Base-by-base conservation (phyloP, 192 early-diverging fungal genomes). In the Haplosporangium gracile region DNA sequence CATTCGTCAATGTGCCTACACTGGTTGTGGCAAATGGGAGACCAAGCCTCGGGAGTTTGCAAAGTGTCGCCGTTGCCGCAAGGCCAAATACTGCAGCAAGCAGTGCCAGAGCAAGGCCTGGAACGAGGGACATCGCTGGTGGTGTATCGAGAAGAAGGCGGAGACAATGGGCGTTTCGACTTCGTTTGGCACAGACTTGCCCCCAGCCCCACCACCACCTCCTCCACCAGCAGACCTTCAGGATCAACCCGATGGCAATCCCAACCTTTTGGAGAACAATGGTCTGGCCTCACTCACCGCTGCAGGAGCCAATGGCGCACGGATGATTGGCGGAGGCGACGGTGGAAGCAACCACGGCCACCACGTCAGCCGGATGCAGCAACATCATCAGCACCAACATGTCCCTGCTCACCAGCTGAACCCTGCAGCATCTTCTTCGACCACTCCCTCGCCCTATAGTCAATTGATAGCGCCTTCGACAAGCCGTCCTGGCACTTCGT, bases 41-140 rank as follows among this genome's bases (percentile, higher is more conserved):
- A 79, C 82, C 8, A 93, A 92, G 69, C 91, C 93, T 16, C 89
- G 95, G 75, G 93, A 97, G 89, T 96, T 97, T 90, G 92, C 94
- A 49, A 97, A 96, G 89, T 98, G 97, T 86, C 95, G 95, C 39
- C 87, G 95, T 70, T 98, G 97, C 88, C 92, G 96, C 75, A 95
- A 95, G 74, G 96, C 96, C 71, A 96, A 95, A 68, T 98, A 98
- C 83, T 98, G 97, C 84, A 94, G 94, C 77, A 95, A 95, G 79
- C 78, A 88, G 40, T 96, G 95, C 68, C 95, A 95, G 78, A 93
- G 92, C 73, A 92, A 91, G 68, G 94, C 95, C 8, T 96, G 95
- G 95, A 92, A 90, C 32, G 93, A 94, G 70, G 95, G 95, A 9
- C 95, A 96, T 81, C 90, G 95, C 55, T 92, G 93, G 92, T 96